phyloP scores from a whole-genome alignment of 2,329 filamentous ascomycete species.

The Colletotrichum tamarilloi region DNA sequence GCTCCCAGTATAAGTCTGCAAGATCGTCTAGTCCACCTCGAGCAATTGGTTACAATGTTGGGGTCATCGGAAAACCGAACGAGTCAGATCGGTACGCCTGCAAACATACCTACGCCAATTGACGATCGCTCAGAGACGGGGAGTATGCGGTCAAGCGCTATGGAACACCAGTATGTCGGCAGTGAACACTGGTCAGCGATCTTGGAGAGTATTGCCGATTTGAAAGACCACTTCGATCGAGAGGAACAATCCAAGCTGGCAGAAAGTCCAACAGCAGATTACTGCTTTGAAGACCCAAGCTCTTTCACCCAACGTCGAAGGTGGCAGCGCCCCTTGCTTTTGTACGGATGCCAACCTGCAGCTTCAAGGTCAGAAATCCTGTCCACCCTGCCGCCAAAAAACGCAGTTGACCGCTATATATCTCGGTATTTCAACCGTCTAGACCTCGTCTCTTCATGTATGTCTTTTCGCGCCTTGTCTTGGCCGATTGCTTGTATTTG shows the following conservation, averaged over 20 bases:
- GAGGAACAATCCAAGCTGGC: conserved; percentile 32
- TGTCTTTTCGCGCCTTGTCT: not conserved
- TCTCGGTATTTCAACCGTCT: conserved; percentile 50
- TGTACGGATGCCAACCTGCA: conserved; percentile 4
- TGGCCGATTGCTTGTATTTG: too few species aligned
- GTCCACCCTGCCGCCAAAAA: conserved; percentile 45
- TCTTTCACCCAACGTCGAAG: too few species aligned
- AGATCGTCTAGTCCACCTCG: conserved; percentile 44
- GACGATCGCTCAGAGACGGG: conserved; percentile 42
- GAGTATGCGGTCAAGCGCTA: conserved; percentile 42
- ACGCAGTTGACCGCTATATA: conserved; percentile 47
- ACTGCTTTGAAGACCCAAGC: rapidly evolving
- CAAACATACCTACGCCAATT: not conserved
- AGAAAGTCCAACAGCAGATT: not conserved
- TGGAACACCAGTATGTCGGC: conserved; percentile 46
- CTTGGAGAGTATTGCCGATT: conserved; percentile 52
- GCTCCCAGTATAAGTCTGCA: not conserved
- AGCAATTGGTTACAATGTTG: conserved; percentile 43
- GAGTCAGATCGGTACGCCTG: not conserved
- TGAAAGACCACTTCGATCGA: conserved; percentile 48
- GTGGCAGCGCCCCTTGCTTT: conserved; percentile 1
- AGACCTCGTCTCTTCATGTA: conserved; percentile 38
- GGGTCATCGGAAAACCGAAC: not conserved
- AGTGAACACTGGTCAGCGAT: conserved; percentile 54
- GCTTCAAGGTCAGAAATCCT: conserved; percentile 44